phyloP scores from a whole-genome alignment of 2,329 filamentous ascomycete genomes.

The Epichloe sp. region DNA sequence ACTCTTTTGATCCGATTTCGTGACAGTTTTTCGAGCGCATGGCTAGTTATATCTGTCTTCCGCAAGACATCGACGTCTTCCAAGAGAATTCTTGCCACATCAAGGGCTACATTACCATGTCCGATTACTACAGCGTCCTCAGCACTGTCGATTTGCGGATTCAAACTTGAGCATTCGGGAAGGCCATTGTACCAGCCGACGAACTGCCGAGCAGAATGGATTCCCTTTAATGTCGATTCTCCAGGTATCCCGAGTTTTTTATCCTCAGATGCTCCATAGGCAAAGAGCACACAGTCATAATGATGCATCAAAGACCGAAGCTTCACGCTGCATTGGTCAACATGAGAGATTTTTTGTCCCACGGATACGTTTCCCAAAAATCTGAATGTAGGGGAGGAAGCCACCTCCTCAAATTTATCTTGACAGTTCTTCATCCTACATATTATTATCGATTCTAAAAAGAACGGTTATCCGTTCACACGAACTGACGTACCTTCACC shows the following conservation, averaged over 20 bases:
- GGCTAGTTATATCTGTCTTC: slow-evolving; percentile 79
- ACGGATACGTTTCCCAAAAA: slow-evolving; percentile 85
- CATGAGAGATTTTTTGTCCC: slow-evolving; percentile 35
- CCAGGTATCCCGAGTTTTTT: slow-evolving; percentile 64
- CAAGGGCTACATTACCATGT: slow-evolving; percentile 90
- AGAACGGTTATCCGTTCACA: background rate
- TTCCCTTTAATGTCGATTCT: slow-evolving; percentile 56
- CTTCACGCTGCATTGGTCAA: slow-evolving; percentile 40
- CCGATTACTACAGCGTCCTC: slow-evolving; percentile 83
- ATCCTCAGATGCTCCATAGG: slow-evolving; percentile 84
- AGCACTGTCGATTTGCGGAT: slow-evolving; percentile 59
- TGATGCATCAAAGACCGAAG: slow-evolving; percentile 59
- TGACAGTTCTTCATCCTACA: slow-evolving; percentile 61
- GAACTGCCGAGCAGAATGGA: slow-evolving; percentile 83
- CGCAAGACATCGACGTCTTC: slow-evolving; percentile 59
- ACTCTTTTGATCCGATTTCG: slow-evolving; percentile 66
- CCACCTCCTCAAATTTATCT: slow-evolving; percentile 85
- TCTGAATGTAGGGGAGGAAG: slow-evolving; percentile 66
- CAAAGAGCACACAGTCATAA: slow-evolving; percentile 85
- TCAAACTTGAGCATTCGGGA: slow-evolving; percentile 61
- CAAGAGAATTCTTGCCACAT: slow-evolving; percentile 80
- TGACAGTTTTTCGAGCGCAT: slow-evolving; percentile 61
- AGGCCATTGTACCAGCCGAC: slow-evolving; percentile 98
- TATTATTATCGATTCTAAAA: slow-evolving; percentile 1
- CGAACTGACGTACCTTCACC: slow-evolving; percentile 60